A percentile compares a stretch with the other conserved stretches of the same genome.
Evolutionary conservation across 768 basidiomycete genomes (phyloP).

Genomic region (Rhodotorula taiwanensis): DNA sequence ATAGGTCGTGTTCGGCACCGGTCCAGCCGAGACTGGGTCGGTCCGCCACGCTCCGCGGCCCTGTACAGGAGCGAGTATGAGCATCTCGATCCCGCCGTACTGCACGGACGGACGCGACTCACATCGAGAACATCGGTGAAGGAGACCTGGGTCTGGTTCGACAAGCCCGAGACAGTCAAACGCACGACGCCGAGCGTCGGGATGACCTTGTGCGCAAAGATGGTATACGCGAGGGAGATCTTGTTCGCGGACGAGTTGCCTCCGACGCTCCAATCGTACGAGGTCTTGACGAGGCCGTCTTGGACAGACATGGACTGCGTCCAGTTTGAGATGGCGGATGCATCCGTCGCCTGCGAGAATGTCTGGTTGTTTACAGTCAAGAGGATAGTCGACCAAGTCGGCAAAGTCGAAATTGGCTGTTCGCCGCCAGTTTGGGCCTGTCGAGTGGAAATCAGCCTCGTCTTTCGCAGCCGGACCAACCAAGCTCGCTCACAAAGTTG

Average conservation of each 20-base stretch:
- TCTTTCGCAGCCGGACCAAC: background rate
- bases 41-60: slow-evolving; percentile 32
- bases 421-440: slow-evolving; percentile 23
- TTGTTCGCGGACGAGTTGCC: background rate
- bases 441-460: background rate
- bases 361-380: slow-evolving; percentile 30
- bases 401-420: slow-evolving; percentile 32
- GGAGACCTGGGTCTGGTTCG: background rate
- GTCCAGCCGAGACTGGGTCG: slow-evolving; percentile 6
- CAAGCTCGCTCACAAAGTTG: slow-evolving; percentile 18
- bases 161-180: slow-evolving; percentile 17
- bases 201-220: slow-evolving; percentile 23
- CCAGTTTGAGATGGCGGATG: slow-evolving; percentile 26
- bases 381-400: slow-evolving; percentile 30
- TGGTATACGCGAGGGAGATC: slow-evolving; percentile 9
- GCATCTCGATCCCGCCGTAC: background rate
- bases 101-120: background rate
- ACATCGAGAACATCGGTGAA: slow-evolving; percentile 35
- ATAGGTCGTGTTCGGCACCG: slow-evolving; percentile 7
- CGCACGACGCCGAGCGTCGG: slow-evolving; percentile 26
- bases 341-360: slow-evolving; percentile 7
- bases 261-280: slow-evolving; percentile 10
- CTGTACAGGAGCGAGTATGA: background rate
- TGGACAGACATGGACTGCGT: slow-evolving; percentile 24
- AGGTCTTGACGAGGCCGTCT: slow-evolving; percentile 30